Evolutionary conservation across 1,284 basidiomycete species (phyloP), one percentile per base, ranked within the genome.

Genomic region (Pyrrhoderma lamaoense): DNA sequence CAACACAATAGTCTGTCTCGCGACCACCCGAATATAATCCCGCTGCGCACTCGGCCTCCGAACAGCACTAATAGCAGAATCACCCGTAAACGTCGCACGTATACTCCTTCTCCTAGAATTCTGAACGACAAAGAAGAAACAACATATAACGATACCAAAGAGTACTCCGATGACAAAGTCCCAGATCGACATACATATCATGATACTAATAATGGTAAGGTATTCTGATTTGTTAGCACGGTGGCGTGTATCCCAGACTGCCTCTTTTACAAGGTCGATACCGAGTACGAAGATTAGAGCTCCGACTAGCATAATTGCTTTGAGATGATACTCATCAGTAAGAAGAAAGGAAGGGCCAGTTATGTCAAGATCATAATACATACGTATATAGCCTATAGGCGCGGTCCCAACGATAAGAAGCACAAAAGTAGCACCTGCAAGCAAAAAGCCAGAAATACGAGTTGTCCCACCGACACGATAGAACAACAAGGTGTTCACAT

Each of bases 251-350:
- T 99, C 95, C 93, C 93, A 98, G 3, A 98, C 67, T 0, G 95
- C 93, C 63, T 96, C 95, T 62, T 95, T 95, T 27, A 91, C 82
- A 25, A 99, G 79, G 60, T 99, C 95, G 55, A 98, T 81, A 0
- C 95, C 95, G 21, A 99, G 78, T 8, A 97, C 92, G 59, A 93
- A 95, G 61, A 99, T 98, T 53, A 99, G 75, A 1, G 94, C 87
- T 0, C 88, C 88, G 14, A 94, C 91, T 3, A 93, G 83, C 78
- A 90, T 85, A 38, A 94, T 82, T 53, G 91, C 89, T 92, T 18
- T 27, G 42, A 45, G 9, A 36, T 14, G 13, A 18, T 7, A 14
- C 13, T 21, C 22, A 16, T 35, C 9, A 37, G 3, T 54, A 25
- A 3, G n/a, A 38, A 27, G n/a, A 36, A 22, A 31, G 36, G 8